Base-by-base conservation (phyloP, 2,329 filamentous ascomycete genomes). In the Phaeosphaeria sp. region DNA sequence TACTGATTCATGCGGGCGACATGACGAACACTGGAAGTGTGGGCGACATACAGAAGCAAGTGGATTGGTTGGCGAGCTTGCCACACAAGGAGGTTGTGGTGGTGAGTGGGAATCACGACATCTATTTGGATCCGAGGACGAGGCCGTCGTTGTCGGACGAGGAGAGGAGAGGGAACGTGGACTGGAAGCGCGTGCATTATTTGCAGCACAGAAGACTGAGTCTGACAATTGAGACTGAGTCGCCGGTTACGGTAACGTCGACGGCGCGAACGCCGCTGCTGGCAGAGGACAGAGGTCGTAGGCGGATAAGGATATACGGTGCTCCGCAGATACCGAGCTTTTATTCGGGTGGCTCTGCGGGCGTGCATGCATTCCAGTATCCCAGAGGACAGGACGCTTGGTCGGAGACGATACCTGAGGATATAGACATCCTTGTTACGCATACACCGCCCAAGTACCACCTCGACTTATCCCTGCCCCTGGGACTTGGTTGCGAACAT, bases 1-100 rank as follows among this genome's bases (percentile, higher is more conserved):
- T 97, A 21, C 85, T 98, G 49, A 90, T 98, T 67, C 94, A 97
- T 73, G 91, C 92, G 1, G 94, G 94, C 39, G 94, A 98, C 78
- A 82, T 97, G 69, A 90, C 89, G 53, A 88, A 92, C 66, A 81
- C 82, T 21, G 94, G 94, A 41, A 90, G 87, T 9, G 84, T 87
- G 0, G 81, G 81, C 13, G 89, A 92, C 60, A 88, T 98, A 55
- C 92, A 97, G 79, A 81, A 80, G n/a, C 90, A 95, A 68, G 82
- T 97, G 44, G 86, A 96, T 80, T 97, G 92, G 92, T 82, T 97
- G 13, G 84, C 83, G 47, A 81, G 81, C 3, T 84, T 93, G 7
- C 90, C 91, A 0, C 92, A 97, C 71, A 79, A 80, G 36, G 85
- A 96, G 75, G 96, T 97, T 77, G 83, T 97, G 22, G 85, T 93